These are phyloP conservation scores for Cavenderia fasciculata DNA, from an alignment of 78 protist genomes.

Conservation along the genomic window DNA sequence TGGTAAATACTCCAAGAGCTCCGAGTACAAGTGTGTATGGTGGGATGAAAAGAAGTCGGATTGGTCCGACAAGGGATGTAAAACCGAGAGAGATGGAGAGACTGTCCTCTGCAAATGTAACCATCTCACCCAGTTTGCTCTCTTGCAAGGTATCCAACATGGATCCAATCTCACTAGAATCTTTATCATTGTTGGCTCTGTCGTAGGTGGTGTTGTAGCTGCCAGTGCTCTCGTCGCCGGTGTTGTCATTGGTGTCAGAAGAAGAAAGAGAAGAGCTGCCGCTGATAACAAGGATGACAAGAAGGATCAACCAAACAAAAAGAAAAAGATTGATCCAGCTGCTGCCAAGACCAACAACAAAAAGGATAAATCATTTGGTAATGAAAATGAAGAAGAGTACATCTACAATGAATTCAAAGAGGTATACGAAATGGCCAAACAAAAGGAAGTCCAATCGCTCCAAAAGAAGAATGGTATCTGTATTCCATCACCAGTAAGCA, in stretches of 20 bases:
- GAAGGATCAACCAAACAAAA: neutral
- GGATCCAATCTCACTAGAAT: neutral
- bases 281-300: constrained; percentile 16
- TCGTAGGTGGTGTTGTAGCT: constrained; percentile 48
- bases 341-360: neutral
- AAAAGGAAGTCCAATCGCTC: constrained; percentile 8
- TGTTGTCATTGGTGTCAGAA: constrained; percentile 12
- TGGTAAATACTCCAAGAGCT: neutral
- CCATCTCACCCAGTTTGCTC: constrained; percentile 60
- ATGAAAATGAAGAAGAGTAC: constrained; percentile 55
- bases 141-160: neutral
- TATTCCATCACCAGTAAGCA: constrained; percentile 29
- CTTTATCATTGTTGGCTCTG: constrained; percentile 12
- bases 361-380: constrained; percentile 45
- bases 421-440: constrained; percentile 17
- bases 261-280: neutral
- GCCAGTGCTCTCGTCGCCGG: constrained; percentile 43
- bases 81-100: neutral
- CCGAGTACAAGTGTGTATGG: constrained; percentile 28
- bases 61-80: constrained; percentile 26
- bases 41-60: neutral
- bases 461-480: neutral
- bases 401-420: constrained; percentile 63
- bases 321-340: neutral
- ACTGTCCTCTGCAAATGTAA: constrained; percentile 21